phyloP scores from a whole-genome alignment of 805 yeast genomes.

The Barnettozyma wickerhamii region DNA sequence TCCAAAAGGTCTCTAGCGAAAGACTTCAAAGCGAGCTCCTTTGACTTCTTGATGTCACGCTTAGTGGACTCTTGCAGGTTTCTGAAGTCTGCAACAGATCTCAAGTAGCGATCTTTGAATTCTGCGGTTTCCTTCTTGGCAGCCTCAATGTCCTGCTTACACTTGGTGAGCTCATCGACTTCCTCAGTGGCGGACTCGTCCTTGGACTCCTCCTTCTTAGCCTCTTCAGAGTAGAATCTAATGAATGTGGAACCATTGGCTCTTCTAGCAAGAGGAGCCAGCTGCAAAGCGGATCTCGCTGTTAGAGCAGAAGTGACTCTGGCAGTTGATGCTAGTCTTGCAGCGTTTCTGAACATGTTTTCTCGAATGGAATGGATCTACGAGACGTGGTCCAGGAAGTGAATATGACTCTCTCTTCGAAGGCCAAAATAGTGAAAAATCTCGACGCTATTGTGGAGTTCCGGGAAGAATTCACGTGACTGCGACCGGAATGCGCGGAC shows the following conservation, averaged over 20 bases:
- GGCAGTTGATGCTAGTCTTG: conserved; percentile 11
- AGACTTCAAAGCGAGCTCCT: conserved; percentile 26
- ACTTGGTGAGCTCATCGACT: conserved; percentile 20
- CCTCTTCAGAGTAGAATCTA: conserved; percentile 27
- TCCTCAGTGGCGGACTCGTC: conserved; percentile 12
- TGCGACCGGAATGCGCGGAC: no score
- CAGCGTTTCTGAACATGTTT: conserved; percentile 20
- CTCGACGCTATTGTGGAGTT: no score
- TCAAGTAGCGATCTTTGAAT: conserved; percentile 24
- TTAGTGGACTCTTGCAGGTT: conserved; percentile 28
- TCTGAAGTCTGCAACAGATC: conserved; percentile 28
- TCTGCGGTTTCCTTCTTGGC: conserved; percentile 25
- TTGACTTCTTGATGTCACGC: conserved; percentile 27
- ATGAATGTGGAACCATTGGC: background rate
- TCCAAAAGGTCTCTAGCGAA: conserved; percentile 27
- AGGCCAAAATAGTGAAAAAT: no score
- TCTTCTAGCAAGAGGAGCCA: conserved; percentile 4
- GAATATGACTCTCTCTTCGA: no score
- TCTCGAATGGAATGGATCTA: no score
- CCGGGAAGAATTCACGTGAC: no score
- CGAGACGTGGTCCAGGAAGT: background rate
- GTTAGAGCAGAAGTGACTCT: background rate
- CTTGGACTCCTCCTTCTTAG: conserved; percentile 19
- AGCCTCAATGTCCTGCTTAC: conserved; percentile 17
- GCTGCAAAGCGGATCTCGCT: background rate